Conservation (phyloP, 805 yeast species). For the Schizosaccharomyces osmophilus region DNA sequence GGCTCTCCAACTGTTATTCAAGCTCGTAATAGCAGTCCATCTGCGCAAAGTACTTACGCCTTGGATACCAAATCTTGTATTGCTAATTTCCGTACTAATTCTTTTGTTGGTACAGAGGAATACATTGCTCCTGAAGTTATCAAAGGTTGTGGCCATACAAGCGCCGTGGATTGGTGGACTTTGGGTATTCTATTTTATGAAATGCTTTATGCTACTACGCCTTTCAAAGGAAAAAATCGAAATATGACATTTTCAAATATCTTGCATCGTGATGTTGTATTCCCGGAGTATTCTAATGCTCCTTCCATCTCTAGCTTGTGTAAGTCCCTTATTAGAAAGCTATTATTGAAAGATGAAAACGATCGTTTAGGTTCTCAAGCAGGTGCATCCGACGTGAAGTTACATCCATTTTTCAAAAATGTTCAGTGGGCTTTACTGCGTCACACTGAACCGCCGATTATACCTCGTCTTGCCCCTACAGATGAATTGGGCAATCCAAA, state of each 20-base stretch:
- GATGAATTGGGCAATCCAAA: conserved; percentile 17
- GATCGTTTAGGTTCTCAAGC: conserved; percentile 74
- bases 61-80: conserved; percentile 85
- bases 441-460: conserved; percentile 84
- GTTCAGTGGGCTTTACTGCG: conserved; percentile 89
- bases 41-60: conserved; percentile 26
- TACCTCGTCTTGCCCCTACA: conserved; percentile 46
- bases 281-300: conserved; percentile 31
- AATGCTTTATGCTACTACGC: conserved; percentile 88
- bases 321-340: conserved; percentile 52
- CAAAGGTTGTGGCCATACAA: conserved; percentile 87
- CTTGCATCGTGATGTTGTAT: conserved; percentile 57
- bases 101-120: conserved; percentile 97
- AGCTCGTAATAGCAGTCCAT: conserved; percentile 7
- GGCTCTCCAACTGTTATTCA: conserved; percentile 49
- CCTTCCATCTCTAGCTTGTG: conserved; percentile 38
- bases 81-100: conserved; percentile 87
- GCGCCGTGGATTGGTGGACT: conserved; percentile 99
- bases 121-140: conserved; percentile 97
- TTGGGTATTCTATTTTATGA: conserved; percentile 79
- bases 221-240: conserved; percentile 77
- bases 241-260: conserved; percentile 77
- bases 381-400: conserved; percentile 87
- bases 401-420: conserved; percentile 71
- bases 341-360: conserved; percentile 67